phyloP scores from a whole-genome alignment of 176 grass and related monocot species.

The Lolium rigidum region DNA sequence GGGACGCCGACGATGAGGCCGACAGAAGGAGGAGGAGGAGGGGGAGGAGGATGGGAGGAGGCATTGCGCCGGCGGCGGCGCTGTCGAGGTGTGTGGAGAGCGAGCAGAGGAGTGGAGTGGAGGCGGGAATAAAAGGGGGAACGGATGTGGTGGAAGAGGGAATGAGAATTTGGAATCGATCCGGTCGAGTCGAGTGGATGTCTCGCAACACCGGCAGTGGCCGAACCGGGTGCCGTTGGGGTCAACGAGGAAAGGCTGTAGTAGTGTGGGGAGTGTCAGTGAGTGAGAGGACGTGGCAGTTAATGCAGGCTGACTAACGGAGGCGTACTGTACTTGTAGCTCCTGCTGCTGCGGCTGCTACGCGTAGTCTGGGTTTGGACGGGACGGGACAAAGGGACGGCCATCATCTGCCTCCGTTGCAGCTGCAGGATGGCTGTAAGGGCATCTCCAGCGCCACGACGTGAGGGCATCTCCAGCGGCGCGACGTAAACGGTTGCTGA shows the following conservation, averaged over 20 bases:
- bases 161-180: slow-evolving; percentile 11
- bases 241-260: not conserved
- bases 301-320: slow-evolving; percentile 19
- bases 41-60: slow-evolving; percentile 14
- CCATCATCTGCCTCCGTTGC: no score
- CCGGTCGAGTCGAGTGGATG: not conserved
- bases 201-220: not conserved
- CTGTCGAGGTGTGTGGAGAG: slow-evolving; percentile 39
- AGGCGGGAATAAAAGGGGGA: slow-evolving; percentile 25
- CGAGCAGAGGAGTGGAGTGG: slow-evolving; percentile 41
- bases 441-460: no score
- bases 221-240: not conserved
- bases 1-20: not conserved
- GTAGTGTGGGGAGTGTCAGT: not conserved
- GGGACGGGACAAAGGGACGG: no score
- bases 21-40: slow-evolving; percentile 17
- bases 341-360: not conserved
- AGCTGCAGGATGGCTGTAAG: no score
- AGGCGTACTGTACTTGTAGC: not conserved
- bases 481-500: no score
- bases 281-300: not conserved
- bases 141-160: not conserved
- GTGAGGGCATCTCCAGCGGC: no score
- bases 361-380: not conserved
- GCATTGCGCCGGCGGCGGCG: slow-evolving; percentile 42